phyloP scores from a whole-genome alignment of 352 stramenopile species.

The Phytophthora uliginosa region DNA sequence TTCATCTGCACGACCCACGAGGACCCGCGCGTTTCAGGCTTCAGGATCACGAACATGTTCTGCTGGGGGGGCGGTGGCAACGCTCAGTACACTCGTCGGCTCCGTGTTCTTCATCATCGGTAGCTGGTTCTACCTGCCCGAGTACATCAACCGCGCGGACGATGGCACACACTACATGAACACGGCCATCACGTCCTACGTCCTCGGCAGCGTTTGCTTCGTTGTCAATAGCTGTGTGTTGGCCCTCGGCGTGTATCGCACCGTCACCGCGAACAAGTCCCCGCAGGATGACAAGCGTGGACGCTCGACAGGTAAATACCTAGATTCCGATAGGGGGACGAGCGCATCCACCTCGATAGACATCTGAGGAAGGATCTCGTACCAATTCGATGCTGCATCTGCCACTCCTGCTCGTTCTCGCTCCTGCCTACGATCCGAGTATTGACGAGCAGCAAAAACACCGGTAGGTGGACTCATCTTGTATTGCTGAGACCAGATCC shows the following conservation, averaged over 20 bases:
- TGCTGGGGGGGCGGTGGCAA: neutral
- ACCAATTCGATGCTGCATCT: too few species aligned
- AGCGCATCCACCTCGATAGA: neutral
- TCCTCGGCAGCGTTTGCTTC: constrained; percentile 3
- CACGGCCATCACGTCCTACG: constrained; percentile 55
- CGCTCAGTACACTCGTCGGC: neutral
- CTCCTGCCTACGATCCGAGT: too few species aligned
- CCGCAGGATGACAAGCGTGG: neutral
- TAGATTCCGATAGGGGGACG: neutral
- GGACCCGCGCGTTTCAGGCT: neutral
- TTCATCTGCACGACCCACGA: constrained; percentile 3
- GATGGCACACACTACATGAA: constrained; percentile 62
- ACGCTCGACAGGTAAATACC: neutral
- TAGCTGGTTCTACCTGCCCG: neutral
- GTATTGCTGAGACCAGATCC: too few species aligned
- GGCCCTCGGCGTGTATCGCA: neutral
- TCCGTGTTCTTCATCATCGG: neutral
- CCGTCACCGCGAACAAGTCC: neutral
- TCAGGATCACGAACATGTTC: neutral
- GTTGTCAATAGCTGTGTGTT: constrained; percentile 2
- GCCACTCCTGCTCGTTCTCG: too few species aligned
- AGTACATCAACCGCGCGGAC: constrained; percentile 40
- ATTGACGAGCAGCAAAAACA: too few species aligned
- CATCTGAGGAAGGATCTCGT: neutral
- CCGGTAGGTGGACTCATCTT: too few species aligned